Evolutionary conservation across 2,329 filamentous ascomycete species (phyloP).

Genomic region (Intubia oerlemansii): DNA sequence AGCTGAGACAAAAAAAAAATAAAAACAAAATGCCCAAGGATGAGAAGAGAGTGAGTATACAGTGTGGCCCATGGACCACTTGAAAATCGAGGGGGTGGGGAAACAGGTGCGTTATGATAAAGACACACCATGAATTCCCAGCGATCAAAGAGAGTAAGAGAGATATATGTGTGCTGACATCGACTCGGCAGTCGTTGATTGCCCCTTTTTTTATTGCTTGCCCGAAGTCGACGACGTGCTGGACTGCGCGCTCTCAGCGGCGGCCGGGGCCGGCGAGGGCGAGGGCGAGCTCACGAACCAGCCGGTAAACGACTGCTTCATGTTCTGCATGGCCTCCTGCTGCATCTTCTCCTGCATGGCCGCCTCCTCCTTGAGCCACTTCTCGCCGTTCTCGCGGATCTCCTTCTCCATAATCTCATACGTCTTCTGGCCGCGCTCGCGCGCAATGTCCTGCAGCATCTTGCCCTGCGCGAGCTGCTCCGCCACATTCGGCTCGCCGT

Average conservation of each 20-base stretch:
- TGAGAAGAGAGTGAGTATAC: slow-evolving; percentile 5
- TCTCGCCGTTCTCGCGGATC: slow-evolving; percentile 81
- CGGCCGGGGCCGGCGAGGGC: no score
- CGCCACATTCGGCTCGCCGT: slow-evolving; percentile 47
- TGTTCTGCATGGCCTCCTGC: slow-evolving; percentile 77
- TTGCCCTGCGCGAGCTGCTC: slow-evolving; percentile 81
- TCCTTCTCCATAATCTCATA: slow-evolving; percentile 80
- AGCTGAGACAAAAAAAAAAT: slow-evolving; percentile 1
- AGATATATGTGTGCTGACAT: no score
- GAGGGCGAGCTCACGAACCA: slow-evolving; percentile 21
- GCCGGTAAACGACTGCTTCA: slow-evolving; percentile 58
- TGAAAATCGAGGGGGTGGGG: no score
- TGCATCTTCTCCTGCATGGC: slow-evolving; percentile 72
- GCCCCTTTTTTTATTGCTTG: no score
- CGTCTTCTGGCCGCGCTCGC: slow-evolving; percentile 75
- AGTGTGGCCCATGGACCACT: no score
- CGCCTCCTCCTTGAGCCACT: slow-evolving; percentile 89
- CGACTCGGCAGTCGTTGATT: no score
- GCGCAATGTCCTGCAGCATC: slow-evolving; percentile 88
- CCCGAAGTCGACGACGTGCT: no score
- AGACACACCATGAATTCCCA: no score
- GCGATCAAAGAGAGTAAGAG: no score
- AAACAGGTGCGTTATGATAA: no score
- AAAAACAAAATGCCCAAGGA: slow-evolving; percentile 1
- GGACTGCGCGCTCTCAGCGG: no score